Conservation (phyloP, 2,329 filamentous ascomycete species). For the Camptophora hylomeconis region DNA sequence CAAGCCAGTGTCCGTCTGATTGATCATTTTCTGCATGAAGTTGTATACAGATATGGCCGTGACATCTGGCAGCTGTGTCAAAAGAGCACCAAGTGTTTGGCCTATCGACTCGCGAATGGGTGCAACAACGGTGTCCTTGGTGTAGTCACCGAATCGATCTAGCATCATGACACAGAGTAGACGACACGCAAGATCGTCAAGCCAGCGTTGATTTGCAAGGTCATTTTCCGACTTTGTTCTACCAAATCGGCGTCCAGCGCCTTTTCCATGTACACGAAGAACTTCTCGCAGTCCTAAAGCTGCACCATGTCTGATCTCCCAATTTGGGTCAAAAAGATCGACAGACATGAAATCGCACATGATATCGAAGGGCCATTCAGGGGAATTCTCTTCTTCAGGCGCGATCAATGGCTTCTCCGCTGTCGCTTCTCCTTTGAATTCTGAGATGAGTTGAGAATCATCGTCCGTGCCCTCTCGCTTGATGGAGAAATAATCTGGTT, state of each 20-base stretch:
- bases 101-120: slow-evolving; percentile 92
- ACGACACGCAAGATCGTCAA: slow-evolving; percentile 89
- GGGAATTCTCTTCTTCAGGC: slow-evolving; percentile 61
- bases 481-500: slow-evolving; percentile 75
- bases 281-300: slow-evolving; percentile 91
- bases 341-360: slow-evolving; percentile 89
- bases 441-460: slow-evolving; percentile 80
- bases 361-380: slow-evolving; percentile 87
- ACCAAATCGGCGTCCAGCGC: slow-evolving; percentile 64
- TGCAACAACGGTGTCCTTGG: slow-evolving; percentile 91
- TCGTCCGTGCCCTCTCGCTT: slow-evolving; percentile 74
- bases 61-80: slow-evolving; percentile 66
- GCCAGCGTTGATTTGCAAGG: slow-evolving; percentile 65
- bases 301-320: slow-evolving; percentile 93
- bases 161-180: slow-evolving; percentile 94
- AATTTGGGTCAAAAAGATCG: slow-evolving; percentile 83
- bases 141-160: slow-evolving; percentile 94
- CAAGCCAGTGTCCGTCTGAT: slow-evolving; percentile 69
- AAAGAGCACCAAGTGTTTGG: slow-evolving; percentile 77
- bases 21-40: slow-evolving; percentile 77
- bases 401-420: slow-evolving; percentile 80
- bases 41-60: slow-evolving; percentile 77
- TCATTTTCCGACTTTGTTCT: slow-evolving; percentile 66
- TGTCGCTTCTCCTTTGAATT: slow-evolving; percentile 76
- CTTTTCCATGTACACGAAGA: slow-evolving; percentile 76